These are phyloP conservation scores for Penicillium concentricum DNA, from an alignment of 2,329 filamentous ascomycete genomes.

Conservation along the genomic window DNA sequence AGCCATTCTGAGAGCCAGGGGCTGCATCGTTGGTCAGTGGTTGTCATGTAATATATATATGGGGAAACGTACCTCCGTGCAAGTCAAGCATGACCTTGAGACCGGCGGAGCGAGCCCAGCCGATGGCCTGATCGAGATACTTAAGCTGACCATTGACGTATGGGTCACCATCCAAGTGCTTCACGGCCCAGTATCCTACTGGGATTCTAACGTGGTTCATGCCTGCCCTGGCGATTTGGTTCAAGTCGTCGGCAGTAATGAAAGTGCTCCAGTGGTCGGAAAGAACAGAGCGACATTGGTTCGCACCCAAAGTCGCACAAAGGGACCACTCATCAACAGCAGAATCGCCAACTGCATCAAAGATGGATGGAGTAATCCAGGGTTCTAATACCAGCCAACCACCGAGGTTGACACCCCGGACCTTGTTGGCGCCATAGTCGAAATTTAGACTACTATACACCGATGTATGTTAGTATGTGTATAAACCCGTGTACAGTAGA, in stretches of 20 bases:
- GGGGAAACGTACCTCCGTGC: conserved; percentile 57
- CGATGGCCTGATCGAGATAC: conserved; percentile 57
- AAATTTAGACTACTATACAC: conserved; percentile 40
- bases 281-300: conserved; percentile 49
- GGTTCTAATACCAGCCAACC: conserved; percentile 66
- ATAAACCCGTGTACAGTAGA: not conserved
- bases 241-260: conserved; percentile 56
- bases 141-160: conserved; percentile 63
- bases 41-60: not conserved
- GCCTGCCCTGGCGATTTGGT: conserved; percentile 55
- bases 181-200: conserved; percentile 65
- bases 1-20: conserved; percentile 64
- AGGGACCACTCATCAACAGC: conserved; percentile 61
- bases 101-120: conserved; percentile 58
- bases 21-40: conserved; percentile 35
- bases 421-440: conserved; percentile 54
- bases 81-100: conserved; percentile 67
- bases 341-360: conserved; percentile 48
- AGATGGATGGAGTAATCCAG: conserved; percentile 64
- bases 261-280: conserved; percentile 60
- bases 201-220: conserved; percentile 66
- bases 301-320: conserved; percentile 50
- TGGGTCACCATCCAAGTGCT: conserved; percentile 54
- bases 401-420: conserved; percentile 65
- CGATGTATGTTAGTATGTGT: not conserved